Base-by-base conservation (phyloP, 345 rosid genomes). In the Rhizophora mangle region DNA sequence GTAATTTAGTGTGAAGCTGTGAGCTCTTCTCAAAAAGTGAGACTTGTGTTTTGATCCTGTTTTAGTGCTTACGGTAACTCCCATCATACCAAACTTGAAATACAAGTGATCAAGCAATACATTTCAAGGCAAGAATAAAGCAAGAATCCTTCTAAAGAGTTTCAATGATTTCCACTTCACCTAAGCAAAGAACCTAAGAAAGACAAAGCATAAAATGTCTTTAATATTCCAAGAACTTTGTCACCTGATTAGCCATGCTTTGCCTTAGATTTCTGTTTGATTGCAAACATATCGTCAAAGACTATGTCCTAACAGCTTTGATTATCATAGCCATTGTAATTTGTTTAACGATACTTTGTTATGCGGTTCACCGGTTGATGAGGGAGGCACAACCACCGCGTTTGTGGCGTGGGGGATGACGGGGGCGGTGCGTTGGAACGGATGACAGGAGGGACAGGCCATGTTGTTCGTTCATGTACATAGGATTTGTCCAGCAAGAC, bases 251-350 rank as follows among this genome's bases (percentile, higher is more conserved):
- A 64, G 46, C 69, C 52, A 85, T 85, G 87, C 80, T 81, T 47
- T 83, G 87, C 21, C 68, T 74, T 16, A 79, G 79, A 54, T 30
- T 73, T 53, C 10, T 83, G 20, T 72, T 80, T 49, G 68, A 78
- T 51, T 83, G 89, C 76, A 73, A 74, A 53, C 62, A 53, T 37
- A 68, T 82, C 0, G 32, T 59, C 60, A 60, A 62, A 37, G 85
- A 74, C n/a, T 76, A 82, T 15, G 43, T 78, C 26, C 26, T 86
- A 51, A 72, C 79, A 24, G 80, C 74, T 71, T 24, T 78, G 70
- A 64, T 76, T 68, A 54, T 86, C 24, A 47, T 79, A 30, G 76
- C 88, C 55, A 78, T 81, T 43, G 62, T 81, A 58, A 49, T 63
- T 27, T 61, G 76, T 32, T 63, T 72, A n/a, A 74, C 80, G 19